Conservation (phyloP, 2,329 filamentous ascomycete species). For the Arthrobotrys iridis region DNA sequence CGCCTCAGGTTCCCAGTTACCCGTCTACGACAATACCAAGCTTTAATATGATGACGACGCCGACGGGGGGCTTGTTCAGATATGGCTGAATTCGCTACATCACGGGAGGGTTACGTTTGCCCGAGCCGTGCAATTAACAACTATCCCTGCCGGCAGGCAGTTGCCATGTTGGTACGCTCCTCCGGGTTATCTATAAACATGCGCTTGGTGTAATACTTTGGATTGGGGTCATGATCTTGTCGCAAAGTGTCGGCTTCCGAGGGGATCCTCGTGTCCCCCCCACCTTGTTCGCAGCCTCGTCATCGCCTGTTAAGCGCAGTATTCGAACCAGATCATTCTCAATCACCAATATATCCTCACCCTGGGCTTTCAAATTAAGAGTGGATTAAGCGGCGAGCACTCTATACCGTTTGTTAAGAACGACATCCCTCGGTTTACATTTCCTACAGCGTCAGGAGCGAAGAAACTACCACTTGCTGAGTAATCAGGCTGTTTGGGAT, state of each 20-base stretch:
- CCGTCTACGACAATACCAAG: neutral
- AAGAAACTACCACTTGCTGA: constrained; percentile 4
- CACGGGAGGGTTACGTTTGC: neutral
- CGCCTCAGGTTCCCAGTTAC: no score
- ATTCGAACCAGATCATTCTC: constrained; percentile 31
- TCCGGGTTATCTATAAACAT: neutral
- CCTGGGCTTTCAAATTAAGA: constrained; percentile 8
- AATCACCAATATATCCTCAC: neutral
- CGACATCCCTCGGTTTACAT: constrained; percentile 11
- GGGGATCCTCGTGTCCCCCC: neutral
- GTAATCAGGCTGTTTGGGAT: neutral
- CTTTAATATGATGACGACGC: neutral
- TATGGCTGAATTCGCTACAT: constrained; percentile 9
- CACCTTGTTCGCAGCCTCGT: neutral
- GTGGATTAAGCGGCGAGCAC: constrained; percentile 5
- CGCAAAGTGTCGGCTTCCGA: neutral
- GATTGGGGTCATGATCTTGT: no score
- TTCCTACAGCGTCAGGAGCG: constrained; percentile 5
- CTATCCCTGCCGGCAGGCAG: neutral
- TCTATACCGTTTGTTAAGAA: constrained; percentile 12
- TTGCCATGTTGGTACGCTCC: neutral
- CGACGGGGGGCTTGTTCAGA: neutral
- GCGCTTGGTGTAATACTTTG: no score
- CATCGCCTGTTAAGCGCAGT: neutral
- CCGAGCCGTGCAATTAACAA: neutral